Base-by-base conservation (phyloP, 106 monocot genomes). In the Platanthera zijinensis region DNA sequence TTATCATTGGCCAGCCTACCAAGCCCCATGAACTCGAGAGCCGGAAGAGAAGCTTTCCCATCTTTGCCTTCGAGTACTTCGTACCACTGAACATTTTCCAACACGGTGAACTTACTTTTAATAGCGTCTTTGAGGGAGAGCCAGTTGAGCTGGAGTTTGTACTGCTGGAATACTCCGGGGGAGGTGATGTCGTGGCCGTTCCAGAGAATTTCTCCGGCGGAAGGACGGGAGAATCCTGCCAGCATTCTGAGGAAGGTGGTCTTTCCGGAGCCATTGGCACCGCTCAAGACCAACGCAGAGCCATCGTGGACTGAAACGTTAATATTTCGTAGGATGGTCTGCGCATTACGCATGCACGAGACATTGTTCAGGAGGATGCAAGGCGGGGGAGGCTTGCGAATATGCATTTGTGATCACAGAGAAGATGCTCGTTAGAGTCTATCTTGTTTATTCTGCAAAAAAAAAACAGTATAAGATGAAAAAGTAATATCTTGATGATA, bases 131-230 rank as follows among this genome's bases (percentile, higher is more conserved):
- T 94, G 7, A 99, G 77, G 4, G 99, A 85, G 25, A 99, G 82
- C 99, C 94, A 99, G 72, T 99, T 99, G 51, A 99, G 88, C 67
- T 90, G 90, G n/a, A 99, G 84, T 52, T 92, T 94, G 76, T 99
- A 99, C 64, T 92, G 99, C 61, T 99, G 92, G 79, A 87, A 99
- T 15, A 99, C 91, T 13, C 94, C 94, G 9, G 88, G 74, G 67
- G 91, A 90, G 51, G 82, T 82, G 75, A 92, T 86, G 76, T 99
- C 90, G 76, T 99, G 94, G n/a, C 94, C 99, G 57, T 99, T 80
- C 94, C 99, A 99, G 15, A 99, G 84, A 79, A 99, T 85, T 80
- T 90, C 87, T 8, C 99, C 99, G 0, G 99, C 99, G 10, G 94
- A 99, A 5, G 99, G 99, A 22, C 88, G 87, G 7, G 94, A 99